Evolutionary conservation across 129 eudicot genomes (phyloP), one percentile per base, ranked within the genome.

Genomic region (Centaurea solstitialis): DNA sequence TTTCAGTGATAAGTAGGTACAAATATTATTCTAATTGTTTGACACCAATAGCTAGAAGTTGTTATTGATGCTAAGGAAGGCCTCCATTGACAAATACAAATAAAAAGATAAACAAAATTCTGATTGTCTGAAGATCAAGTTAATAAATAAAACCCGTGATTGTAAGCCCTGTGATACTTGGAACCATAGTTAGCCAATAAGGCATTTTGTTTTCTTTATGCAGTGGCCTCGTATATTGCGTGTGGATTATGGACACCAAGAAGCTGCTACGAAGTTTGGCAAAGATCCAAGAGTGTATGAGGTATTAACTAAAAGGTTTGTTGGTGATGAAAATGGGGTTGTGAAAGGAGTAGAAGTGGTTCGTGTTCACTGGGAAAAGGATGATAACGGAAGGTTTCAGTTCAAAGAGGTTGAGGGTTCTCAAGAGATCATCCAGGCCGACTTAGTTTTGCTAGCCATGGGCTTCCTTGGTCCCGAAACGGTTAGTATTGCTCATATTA

Each of bases 191-290:
- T 74, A 28, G 75, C 38, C 18, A 45, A 35, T 37, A 57, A 65
- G 17, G 47, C 45, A 22, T 57, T 37, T 53, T n/a, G n/a, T 47
- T 6, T 22, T 22, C 68, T 71, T 37, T 66, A 70, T 86, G 84
- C 79, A 96, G 99, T 96, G 99, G 99, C 99, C 99, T 66, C 98
- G 97, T 37, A 78, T 96, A 38, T 93, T 96, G 96, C 97, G 99
- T 1, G 96, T 96, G 53, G 99, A 96, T 86, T 96, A 96, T 74
- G 99, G 99, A 38, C 99, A 96, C 81, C 98, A 96, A 73, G 99
- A 96, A 90, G 99, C 98, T 23, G 86, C 92, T 64, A 79, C 87
- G 43, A 96, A 96, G 80, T 96, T 96, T 75, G 99, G 99, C 5
- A 96, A 93, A 81, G 99, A 96, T 73, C 99, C 99, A 3, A 85